Percentiles rank a stretch among this genome's conserved stretches.
Evolutionary conservation across 1,139 yeast species (phyloP).

Genomic region (Taiozyma onychis): DNA sequence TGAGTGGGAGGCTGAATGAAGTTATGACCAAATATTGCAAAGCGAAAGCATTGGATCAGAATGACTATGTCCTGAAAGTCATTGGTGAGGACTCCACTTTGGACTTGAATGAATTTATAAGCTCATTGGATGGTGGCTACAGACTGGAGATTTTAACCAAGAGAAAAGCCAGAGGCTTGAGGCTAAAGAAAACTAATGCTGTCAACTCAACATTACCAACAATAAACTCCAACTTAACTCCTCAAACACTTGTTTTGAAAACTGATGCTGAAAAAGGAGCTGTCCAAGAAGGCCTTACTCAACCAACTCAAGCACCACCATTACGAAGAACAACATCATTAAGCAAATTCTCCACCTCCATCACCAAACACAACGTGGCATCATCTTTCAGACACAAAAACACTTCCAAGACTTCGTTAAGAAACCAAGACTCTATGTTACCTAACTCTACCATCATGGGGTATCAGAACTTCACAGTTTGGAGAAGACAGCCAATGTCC

Average conservation of each 20-base stretch:
- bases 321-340: slow-evolving; percentile 6
- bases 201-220: slow-evolving; percentile 16
- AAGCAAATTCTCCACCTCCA: slow-evolving; percentile 11
- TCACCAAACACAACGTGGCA: slow-evolving; percentile 13
- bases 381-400: slow-evolving; percentile 15
- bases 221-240: slow-evolving; percentile 23
- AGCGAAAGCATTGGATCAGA: slow-evolving; percentile 28
- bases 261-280: neutral
- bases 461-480: slow-evolving; percentile 62
- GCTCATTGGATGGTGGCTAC: slow-evolving; percentile 29
- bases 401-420: slow-evolving; percentile 8
- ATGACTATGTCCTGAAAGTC: slow-evolving; percentile 28
- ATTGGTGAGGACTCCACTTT: slow-evolving; percentile 24
- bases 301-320: neutral
- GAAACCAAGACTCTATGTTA: slow-evolving; percentile 2
- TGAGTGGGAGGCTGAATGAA: slow-evolving; percentile 30
- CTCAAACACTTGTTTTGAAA: slow-evolving; percentile 18
- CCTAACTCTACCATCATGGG: slow-evolving; percentile 23
- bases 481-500: slow-evolving; percentile 84
- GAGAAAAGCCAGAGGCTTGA: slow-evolving; percentile 13
- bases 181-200: neutral
- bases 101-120: slow-evolving; percentile 31
- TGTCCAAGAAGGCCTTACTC: neutral
- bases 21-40: slow-evolving; percentile 28
- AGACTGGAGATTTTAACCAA: slow-evolving; percentile 16